Conservation (phyloP, 2,329 filamentous ascomycete species). For the Stagonosporopsis rhizophila region DNA sequence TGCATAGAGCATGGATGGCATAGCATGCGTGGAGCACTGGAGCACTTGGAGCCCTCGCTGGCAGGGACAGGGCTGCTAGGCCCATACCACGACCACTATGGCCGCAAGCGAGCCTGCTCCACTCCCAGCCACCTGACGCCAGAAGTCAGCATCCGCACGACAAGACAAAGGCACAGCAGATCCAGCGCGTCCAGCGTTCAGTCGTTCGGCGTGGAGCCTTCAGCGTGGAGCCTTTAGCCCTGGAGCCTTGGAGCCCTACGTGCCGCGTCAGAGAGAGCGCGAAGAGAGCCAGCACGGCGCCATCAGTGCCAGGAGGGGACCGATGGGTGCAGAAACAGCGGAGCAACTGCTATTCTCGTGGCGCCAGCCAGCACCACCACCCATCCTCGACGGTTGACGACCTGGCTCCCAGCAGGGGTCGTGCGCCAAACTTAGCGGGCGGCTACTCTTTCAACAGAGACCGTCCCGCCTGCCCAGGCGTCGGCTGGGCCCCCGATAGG, state of each 20-base stretch:
- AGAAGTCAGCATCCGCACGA: constrained; percentile 24
- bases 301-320: constrained; percentile 7
- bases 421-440: constrained; percentile 44
- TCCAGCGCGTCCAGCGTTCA: constrained; percentile 11
- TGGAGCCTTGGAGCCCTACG: too few species aligned
- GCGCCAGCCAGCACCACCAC: constrained; percentile 17
- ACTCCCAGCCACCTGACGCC: constrained; percentile 40
- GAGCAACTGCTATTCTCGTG: constrained; percentile 29
- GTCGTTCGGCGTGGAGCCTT: too few species aligned
- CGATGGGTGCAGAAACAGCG: constrained; percentile 25
- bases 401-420: constrained; percentile 24
- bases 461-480: constrained; percentile 35
- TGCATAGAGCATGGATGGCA: constrained; percentile 23
- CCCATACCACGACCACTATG: constrained; percentile 29
- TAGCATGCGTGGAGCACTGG: too few species aligned
- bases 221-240: too few species aligned
- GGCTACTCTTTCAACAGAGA: constrained; percentile 40
- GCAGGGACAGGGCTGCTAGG: constrained; percentile 18
- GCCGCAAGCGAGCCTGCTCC: constrained; percentile 45
- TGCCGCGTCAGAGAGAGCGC: constrained; percentile 11
- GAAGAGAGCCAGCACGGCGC: constrained; percentile 1
- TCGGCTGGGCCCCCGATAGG: constrained; percentile 47
- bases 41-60: not conserved
- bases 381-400: constrained; percentile 12
- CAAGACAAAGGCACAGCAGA: constrained; percentile 28